A percentile compares a stretch with the other conserved stretches of the same genome.
These are phyloP conservation scores for Endogone sp. DNA, from an alignment of 192 early-diverging fungal species.

Conservation along the genomic window DNA sequence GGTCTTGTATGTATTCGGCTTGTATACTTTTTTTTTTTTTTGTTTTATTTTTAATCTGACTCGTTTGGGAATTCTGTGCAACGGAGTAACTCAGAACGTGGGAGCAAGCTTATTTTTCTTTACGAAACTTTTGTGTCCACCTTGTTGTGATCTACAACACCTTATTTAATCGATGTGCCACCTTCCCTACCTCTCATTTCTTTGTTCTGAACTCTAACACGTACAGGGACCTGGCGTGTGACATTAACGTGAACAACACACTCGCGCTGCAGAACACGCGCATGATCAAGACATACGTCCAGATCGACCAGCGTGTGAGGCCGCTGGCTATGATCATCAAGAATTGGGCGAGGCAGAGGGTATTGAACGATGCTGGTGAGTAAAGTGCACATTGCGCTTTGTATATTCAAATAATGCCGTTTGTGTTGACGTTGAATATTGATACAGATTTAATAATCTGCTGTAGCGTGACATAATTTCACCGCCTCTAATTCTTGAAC, in stretches of 20 bases:
- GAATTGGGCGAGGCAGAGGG: slow-evolving; percentile 83
- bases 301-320: slow-evolving; percentile 80
- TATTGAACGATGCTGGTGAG: slow-evolving; percentile 84
- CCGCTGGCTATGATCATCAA: slow-evolving; percentile 93
- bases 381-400: neutral
- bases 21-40: no score
- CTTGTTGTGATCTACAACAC: neutral
- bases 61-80: neutral
- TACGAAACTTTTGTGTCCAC: neutral
- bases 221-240: slow-evolving; percentile 69
- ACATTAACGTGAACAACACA: slow-evolving; percentile 94
- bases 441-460: no score
- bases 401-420: no score
- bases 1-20: slow-evolving; percentile 59
- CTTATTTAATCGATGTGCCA: neutral
- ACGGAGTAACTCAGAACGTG: neutral
- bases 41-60: neutral
- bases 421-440: no score
- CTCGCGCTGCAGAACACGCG: slow-evolving; percentile 85
- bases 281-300: slow-evolving; percentile 88
- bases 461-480: no score
- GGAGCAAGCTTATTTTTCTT: no score
- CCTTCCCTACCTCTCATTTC: neutral
- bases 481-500: no score
- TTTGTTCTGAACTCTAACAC: neutral